These are phyloP conservation scores for Jaapia argillacea DNA, from an alignment of 768 basidiomycete genomes.

Conservation along the genomic window DNA sequence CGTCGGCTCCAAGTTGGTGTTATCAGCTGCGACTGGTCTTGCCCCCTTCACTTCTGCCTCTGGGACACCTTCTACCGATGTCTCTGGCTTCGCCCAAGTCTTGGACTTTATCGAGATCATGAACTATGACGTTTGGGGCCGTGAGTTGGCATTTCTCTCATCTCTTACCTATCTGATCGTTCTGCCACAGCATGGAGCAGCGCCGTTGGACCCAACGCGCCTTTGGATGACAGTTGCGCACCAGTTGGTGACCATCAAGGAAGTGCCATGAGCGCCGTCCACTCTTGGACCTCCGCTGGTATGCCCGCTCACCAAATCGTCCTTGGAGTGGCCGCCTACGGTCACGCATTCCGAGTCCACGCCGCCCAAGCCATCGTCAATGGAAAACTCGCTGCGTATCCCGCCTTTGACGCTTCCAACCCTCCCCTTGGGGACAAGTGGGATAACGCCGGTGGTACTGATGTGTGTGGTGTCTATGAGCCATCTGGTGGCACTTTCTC, in stretches of 20 bases:
- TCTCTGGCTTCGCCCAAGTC: conserved; percentile 52
- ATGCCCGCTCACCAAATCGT: conserved; percentile 69
- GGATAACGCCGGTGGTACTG: conserved; percentile 38
- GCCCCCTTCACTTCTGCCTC: conserved; percentile 53
- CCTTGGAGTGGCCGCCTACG: conserved; percentile 79
- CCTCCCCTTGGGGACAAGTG: conserved; percentile 47
- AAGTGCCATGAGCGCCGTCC: conserved; percentile 67
- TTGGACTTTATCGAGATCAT: conserved; percentile 72
- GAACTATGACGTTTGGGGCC: conserved; percentile 61
- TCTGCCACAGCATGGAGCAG: too few species aligned
- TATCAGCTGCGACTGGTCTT: conserved; percentile 64
- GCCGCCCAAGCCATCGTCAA: conserved; percentile 24
- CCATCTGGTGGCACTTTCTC: conserved; percentile 48
- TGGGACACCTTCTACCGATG: conserved; percentile 47
- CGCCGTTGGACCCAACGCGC: conserved; percentile 72
- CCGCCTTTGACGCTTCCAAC: conserved; percentile 34
- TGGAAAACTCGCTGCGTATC: conserved; percentile 37
- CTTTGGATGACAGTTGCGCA: conserved; percentile 71
- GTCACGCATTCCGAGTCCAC: conserved; percentile 56
- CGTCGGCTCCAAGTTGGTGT: conserved; percentile 43
- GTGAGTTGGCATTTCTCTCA: too few species aligned
- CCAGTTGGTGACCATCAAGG: conserved; percentile 47
- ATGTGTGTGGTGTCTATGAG: conserved; percentile 47
- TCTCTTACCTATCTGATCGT: too few species aligned
- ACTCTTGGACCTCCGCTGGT: conserved; percentile 67